phyloP scores from a whole-genome alignment of 768 basidiomycete genomes.

The Trichaptum fuscoviolaceum region DNA sequence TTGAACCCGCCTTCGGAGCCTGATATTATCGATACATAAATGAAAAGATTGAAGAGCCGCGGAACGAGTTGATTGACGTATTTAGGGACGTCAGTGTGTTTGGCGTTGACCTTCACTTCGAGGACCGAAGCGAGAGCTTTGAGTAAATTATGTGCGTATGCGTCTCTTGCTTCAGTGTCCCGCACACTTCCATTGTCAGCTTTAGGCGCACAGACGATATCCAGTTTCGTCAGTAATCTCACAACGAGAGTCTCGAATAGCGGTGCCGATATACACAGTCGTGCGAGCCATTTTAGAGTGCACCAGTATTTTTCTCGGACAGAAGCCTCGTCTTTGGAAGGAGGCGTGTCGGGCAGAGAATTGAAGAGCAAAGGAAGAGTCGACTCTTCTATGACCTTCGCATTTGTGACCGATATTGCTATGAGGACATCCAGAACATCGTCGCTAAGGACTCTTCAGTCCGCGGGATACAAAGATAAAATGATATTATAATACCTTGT shows the following conservation, averaged over 20 bases:
- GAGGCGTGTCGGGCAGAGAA: conserved; percentile 64
- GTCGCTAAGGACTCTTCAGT: conserved; percentile 34
- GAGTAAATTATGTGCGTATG: conserved; percentile 84
- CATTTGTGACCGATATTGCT: conserved; percentile 50
- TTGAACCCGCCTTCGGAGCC: conserved; percentile 24
- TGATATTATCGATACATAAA: conserved; percentile 33
- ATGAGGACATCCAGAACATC: conserved; percentile 59
- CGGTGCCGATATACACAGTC: conserved; percentile 64
- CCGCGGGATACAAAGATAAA: background rate
- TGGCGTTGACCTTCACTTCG: conserved; percentile 40
- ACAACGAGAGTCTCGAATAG: conserved; percentile 85
- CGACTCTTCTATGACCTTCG: conserved; percentile 62
- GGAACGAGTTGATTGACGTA: conserved; percentile 76
- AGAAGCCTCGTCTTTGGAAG: conserved; percentile 43
- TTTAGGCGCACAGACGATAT: conserved; percentile 48
- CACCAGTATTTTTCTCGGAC: conserved; percentile 65
- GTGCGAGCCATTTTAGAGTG: conserved; percentile 60
- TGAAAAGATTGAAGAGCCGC: conserved; percentile 59
- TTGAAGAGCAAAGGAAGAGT: conserved; percentile 80
- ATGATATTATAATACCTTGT: conserved; percentile 38
- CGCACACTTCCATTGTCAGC: conserved; percentile 17
- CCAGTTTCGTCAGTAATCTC: conserved; percentile 71
- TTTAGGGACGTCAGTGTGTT: conserved; percentile 71
- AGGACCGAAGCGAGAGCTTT: conserved; percentile 62
- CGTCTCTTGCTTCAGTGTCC: conserved; percentile 55